Base-by-base conservation (phyloP, 352 stramenopile species). In the Pythium vanterpoolii region DNA sequence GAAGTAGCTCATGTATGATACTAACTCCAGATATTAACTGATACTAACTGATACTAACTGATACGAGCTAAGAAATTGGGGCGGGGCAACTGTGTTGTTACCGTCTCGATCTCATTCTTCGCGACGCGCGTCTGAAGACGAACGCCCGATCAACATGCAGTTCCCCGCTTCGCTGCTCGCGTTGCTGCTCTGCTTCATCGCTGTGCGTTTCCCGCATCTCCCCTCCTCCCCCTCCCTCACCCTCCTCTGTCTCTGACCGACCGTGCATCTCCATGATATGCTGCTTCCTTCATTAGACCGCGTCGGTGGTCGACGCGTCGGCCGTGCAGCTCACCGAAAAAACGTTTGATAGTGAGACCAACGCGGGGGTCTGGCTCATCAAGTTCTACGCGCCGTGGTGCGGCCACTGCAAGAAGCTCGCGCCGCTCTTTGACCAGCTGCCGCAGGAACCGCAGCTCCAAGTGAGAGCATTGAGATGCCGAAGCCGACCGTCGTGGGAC, bases 371-470 rank as follows among this genome's bases (percentile, higher is more conserved):
- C 40, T 91, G 83, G 83, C 78, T 92, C 46, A 55, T 92, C 67
- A 89, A 94, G 68, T 94, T 94, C 66, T 94, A 92, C 64, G 83
- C 85, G 34, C 85, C 85, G 10, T 94, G 85, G 85, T 94, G 85
- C 60, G 75, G 79, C 19, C 85, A 94, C 64, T 94, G 85, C 70
- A 86, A 94, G 76, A 86, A 87, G 46, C 68, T 94, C 40, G 79
- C 81, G 28, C 80, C 80, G 0, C 60, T 79, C 19, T 84, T 89
- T 59, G 77, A 87, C 42, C 65, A 80, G 56, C 56, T 93, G 46
- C 68, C 83, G 16, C 55, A 69, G 31, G 62, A 83, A 43, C 36
- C 73, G 10, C 47, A 55, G 5, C 67, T 89, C 42, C 52, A 60
- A 49, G 68, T 77, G 21, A 46, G 40, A 13, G 40, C 10, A 27